Percentiles rank a stretch among this genome's conserved stretches.
phyloP scores from a whole-genome alignment of 345 rosid genomes.

The Citrus australasica region DNA sequence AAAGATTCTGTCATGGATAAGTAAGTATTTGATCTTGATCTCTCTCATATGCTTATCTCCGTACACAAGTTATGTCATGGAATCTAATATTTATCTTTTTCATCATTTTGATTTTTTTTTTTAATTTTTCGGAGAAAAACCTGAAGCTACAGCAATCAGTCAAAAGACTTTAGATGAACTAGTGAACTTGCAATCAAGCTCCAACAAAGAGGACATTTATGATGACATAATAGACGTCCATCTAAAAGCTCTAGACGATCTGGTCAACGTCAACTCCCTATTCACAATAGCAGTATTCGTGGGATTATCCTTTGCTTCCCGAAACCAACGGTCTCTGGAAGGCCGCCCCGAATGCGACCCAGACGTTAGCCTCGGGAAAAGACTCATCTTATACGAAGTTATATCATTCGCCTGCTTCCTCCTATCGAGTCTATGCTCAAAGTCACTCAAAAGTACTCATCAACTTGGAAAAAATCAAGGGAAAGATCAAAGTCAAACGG shows the following conservation, averaged over 20 bases:
- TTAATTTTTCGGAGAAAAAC: background rate
- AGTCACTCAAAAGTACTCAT: constrained; percentile 28
- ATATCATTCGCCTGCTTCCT: constrained; percentile 34
- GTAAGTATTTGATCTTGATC: too few relatives aligned
- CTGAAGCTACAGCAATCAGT: background rate
- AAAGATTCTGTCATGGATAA: too few relatives aligned
- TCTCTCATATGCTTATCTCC: too few relatives aligned
- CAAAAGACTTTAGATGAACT: background rate
- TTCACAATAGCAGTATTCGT: constrained; percentile 27
- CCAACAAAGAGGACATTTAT: background rate
- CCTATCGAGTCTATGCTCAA: constrained; percentile 39
- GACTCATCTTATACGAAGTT: constrained; percentile 33
- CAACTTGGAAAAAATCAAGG: background rate
- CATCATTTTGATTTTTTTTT: too few relatives aligned
- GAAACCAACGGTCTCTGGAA: constrained; percentile 16
- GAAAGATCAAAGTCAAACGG: background rate
- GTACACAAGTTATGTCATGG: too few relatives aligned
- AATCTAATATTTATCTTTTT: too few relatives aligned
- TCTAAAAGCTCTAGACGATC: constrained; percentile 27
- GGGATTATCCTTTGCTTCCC: background rate
- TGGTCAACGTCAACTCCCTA: constrained; percentile 37
- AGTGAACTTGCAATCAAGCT: background rate
- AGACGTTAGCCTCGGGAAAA: background rate
- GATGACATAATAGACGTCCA: background rate
- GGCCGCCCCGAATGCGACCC: constrained; percentile 16